These are phyloP conservation scores for Debaryomyces hansenii DNA, from an alignment of 805 yeast genomes.

Conservation along the genomic window DNA sequence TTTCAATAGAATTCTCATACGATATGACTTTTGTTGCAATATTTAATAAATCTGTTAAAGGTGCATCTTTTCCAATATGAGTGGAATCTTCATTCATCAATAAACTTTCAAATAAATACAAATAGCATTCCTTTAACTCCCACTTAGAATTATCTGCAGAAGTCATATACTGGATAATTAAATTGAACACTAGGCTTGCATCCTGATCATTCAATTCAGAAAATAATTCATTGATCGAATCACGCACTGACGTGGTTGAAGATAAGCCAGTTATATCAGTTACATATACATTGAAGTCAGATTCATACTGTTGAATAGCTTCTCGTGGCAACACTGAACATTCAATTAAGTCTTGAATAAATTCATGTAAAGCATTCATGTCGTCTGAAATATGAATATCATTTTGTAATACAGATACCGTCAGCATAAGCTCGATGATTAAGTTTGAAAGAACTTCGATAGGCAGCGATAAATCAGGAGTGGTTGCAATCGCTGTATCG, in stretches of 20 bases:
- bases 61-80: constrained; percentile 14
- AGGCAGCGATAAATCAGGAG: constrained; percentile 19
- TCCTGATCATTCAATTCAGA: constrained; percentile 48
- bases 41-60: constrained; percentile 20
- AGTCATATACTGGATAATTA: constrained; percentile 12
- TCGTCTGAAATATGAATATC: constrained; percentile 18
- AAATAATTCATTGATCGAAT: constrained; percentile 57
- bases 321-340: constrained; percentile 45
- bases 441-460: constrained; percentile 17
- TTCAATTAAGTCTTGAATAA: constrained; percentile 28
- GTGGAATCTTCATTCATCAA: constrained; percentile 41
- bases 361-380: constrained; percentile 17
- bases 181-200: constrained; percentile 22
- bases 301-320: constrained; percentile 47
- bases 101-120: constrained; percentile 41
- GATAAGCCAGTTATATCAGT: constrained; percentile 73
- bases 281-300: constrained; percentile 68
- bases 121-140: constrained; percentile 39
- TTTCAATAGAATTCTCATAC: constrained; percentile 2
- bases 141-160: constrained; percentile 14
- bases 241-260: constrained; percentile 54
- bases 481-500: constrained; percentile 2
- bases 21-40: constrained; percentile 11
- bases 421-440: constrained; percentile 31
- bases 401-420: constrained; percentile 31